Evolutionary conservation across 2,329 filamentous ascomycete genomes (phyloP).

Genomic region (Epichloe glyceriae): DNA sequence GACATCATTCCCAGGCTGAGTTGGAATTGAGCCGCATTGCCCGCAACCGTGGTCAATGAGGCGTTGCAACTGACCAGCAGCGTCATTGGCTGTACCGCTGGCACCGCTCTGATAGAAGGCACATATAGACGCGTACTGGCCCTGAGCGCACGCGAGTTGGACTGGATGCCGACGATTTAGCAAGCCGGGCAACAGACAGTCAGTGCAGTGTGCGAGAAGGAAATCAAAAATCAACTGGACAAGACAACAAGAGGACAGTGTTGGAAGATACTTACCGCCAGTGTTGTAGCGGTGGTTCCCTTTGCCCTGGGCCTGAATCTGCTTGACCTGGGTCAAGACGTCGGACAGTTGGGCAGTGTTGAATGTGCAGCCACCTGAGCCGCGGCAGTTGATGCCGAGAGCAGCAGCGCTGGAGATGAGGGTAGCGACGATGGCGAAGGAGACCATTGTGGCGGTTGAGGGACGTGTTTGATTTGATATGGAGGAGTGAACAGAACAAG

Average conservation of each 20-base stretch:
- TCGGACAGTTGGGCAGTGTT: slow-evolving; percentile 6
- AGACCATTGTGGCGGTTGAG: background rate
- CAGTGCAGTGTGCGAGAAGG: too few species aligned
- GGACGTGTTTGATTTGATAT: background rate
- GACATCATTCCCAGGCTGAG: slow-evolving; percentile 10
- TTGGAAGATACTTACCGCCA: slow-evolving; percentile 5
- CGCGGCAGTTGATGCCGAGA: slow-evolving; percentile 10
- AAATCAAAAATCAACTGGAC: too few species aligned
- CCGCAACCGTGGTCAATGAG: slow-evolving; percentile 8
- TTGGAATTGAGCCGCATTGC: slow-evolving; percentile 9
- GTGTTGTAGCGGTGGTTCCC: slow-evolving; percentile 6
- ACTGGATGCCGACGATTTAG: slow-evolving; percentile 1
- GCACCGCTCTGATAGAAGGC: slow-evolving; percentile 10
- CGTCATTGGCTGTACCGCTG: slow-evolving; percentile 7
- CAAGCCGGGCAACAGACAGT: background rate
- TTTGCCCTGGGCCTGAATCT: slow-evolving; percentile 6
- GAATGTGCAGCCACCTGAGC: slow-evolving; percentile 8
- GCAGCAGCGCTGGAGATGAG: slow-evolving; percentile 5
- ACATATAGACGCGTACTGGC: slow-evolving; percentile 7
- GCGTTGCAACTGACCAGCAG: slow-evolving; percentile 6
- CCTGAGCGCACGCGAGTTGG: slow-evolving; percentile 9
- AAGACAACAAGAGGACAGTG: background rate
- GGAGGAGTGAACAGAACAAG: too few species aligned
- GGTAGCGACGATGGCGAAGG: slow-evolving; percentile 2
- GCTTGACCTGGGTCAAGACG: slow-evolving; percentile 7